Evolutionary conservation across 164 flowering plant genomes (phyloP).

Genomic region (Pachysandra terminalis): DNA sequence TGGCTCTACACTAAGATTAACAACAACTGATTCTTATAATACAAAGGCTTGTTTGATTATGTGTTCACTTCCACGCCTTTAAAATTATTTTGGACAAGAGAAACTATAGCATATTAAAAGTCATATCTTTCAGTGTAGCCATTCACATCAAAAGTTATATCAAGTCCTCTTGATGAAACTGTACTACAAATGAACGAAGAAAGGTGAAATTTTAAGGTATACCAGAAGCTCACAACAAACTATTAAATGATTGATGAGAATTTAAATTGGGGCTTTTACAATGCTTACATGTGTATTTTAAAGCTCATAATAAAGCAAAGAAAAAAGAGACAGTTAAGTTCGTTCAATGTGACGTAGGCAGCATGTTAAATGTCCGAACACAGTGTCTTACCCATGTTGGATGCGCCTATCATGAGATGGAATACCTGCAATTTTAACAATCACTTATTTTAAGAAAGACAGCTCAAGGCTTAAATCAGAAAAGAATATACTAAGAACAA

Average conservation of each 20-base stretch:
- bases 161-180: no score
- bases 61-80: no score
- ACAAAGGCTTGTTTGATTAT: no score
- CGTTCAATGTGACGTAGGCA: not conserved
- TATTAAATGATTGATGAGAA: not conserved
- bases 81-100: no score
- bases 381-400: conserved; percentile 56
- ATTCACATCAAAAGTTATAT: no score
- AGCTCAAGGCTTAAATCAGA: not conserved
- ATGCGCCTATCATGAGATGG: conserved; percentile 77
- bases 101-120: no score
- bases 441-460: conserved; percentile 8
- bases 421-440: conserved; percentile 64
- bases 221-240: not conserved
- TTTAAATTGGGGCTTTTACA: not conserved
- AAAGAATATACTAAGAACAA: not conserved
- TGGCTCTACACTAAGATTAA: no score
- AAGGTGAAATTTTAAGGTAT: no score
- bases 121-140: no score
- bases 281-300: not conserved
- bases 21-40: no score
- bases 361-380: not conserved
- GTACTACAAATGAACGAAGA: no score
- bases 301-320: not conserved
- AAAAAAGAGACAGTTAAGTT: not conserved